Percentiles rank a stretch among this genome's conserved stretches.
These are phyloP conservation scores for Tephrocybe sp. DNA, from an alignment of 768 basidiomycete species.

Conservation along the genomic window DNA sequence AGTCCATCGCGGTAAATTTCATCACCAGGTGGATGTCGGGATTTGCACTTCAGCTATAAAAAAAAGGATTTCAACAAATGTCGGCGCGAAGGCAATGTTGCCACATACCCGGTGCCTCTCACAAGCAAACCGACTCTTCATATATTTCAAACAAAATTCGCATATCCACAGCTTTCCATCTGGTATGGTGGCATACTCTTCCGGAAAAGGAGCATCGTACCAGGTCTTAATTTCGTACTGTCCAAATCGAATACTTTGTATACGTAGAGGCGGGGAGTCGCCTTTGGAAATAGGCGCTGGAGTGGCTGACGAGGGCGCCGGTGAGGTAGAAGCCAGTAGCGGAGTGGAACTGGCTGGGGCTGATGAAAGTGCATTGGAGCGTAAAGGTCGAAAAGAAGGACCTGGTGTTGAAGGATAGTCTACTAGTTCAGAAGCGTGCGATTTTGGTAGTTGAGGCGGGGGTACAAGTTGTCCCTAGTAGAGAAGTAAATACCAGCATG, in stretches of 20 bases:
- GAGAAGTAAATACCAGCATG: conserved; percentile 9
- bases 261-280: conserved; percentile 53
- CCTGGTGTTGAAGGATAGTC: conserved; percentile 39
- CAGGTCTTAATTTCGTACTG: conserved; percentile 94
- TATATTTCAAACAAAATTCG: conserved; percentile 97
- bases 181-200: conserved; percentile 91
- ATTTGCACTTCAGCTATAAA: conserved; percentile 88
- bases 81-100: background rate
- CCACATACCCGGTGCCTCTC: conserved; percentile 80
- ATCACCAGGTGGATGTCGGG: conserved; percentile 94
- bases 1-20: conserved; percentile 93
- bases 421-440: conserved; percentile 17
- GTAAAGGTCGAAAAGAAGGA: conserved; percentile 61
- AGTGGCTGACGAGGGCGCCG: conserved; percentile 33
- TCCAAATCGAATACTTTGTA: conserved; percentile 89
- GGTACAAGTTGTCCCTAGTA: conserved; percentile 52
- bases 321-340: conserved; percentile 38
- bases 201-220: conserved; percentile 99
- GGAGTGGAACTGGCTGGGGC: conserved; percentile 36
- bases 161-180: conserved; percentile 96
- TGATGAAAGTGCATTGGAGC: conserved; percentile 47
- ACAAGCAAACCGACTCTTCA: conserved; percentile 90
- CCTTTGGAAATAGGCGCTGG: conserved; percentile 31
- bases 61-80: background rate
- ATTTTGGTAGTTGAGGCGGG: conserved; percentile 32